Evolutionary conservation across 192 early-diverging fungal genomes (phyloP), one percentile per base, ranked within the genome.

Genomic region (Linnemannia schmuckeri): DNA sequence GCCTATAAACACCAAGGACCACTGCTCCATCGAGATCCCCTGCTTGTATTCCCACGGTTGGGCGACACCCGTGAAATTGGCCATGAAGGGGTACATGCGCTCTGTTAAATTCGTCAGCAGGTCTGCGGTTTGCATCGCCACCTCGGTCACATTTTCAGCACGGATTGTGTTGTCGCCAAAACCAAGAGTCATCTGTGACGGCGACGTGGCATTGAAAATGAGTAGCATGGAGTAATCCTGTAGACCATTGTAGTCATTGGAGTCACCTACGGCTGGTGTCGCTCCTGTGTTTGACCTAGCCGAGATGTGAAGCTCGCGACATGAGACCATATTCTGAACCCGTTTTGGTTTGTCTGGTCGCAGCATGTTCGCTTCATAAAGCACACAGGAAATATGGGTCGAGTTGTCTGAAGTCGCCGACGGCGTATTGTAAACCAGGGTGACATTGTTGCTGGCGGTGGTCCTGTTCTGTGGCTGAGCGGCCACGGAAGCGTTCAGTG

Each of bases 301-400:
- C 49, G 74, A 37, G 55, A 76, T 76, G 41, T 44, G 74, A 54
- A 61, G 35, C 24, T 76, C 74, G 30, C 74, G 74, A 76, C 74
- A 76, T n/a, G 74, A 76, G 27, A 76, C 44, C 74, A 76, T 76
- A 55, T 55, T 61, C 74, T 2, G 52, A 38, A 44, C 71, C 71
- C 8, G 35, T 20, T 72, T 46, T 72, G 24, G 71, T 54, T 15
- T 47, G 12, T 75, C 47, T 17, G 44, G 20, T 33, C 30, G 18
- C 30, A 41, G 40, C 4, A 22, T 8, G 33, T 61, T 41, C 5
- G 37, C 74, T 54, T 76, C 54, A 33, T 76, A 61, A 33, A 24
- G 10, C 30, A 76, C 74, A 4, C 74, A 76, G 33, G 55, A 22
- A 35, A 76, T 61, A 63, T 76, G 74, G 74, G 74, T 61, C 13